Conservation (phyloP, 352 stramenopile genomes). For the Globisporangium mamillatum region DNA sequence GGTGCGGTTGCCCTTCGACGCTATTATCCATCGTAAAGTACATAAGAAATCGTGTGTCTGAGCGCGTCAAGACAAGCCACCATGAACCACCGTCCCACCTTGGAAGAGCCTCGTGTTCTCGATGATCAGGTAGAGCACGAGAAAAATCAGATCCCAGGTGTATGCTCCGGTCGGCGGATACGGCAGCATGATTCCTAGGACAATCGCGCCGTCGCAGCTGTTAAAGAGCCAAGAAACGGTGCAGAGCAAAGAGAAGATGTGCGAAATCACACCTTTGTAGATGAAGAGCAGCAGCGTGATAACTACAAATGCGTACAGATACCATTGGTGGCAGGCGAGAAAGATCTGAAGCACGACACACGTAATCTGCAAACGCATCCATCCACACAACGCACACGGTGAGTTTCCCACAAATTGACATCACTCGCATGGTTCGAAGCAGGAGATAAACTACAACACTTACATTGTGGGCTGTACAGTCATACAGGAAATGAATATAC, state of each 20-base stretch:
- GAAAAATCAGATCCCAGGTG: slow-evolving; percentile 58
- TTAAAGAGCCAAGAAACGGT: not conserved
- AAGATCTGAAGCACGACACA: slow-evolving; percentile 66
- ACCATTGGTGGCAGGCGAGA: slow-evolving; percentile 68
- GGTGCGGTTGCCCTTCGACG: slow-evolving; percentile 83
- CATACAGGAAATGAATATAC: not conserved
- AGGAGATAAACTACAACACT: not conserved
- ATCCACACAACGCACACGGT: not conserved
- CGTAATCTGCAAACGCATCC: slow-evolving; percentile 29
- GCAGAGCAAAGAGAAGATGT: not conserved
- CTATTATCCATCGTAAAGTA: slow-evolving; percentile 15
- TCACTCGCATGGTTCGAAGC: not conserved
- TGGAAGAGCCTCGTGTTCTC: slow-evolving; percentile 68
- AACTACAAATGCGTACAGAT: slow-evolving; percentile 57
- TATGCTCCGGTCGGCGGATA: slow-evolving; percentile 49
- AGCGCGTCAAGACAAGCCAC: not conserved
- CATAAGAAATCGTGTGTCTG: not conserved
- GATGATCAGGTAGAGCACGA: slow-evolving; percentile 57
- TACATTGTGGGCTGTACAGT: slow-evolving; percentile 10
- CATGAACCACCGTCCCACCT: slow-evolving; percentile 23
- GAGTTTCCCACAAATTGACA: not conserved
- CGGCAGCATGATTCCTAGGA: slow-evolving; percentile 41
- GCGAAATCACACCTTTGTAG: slow-evolving; percentile 57
- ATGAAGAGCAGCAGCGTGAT: slow-evolving; percentile 49
- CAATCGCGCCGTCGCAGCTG: slow-evolving; percentile 14